Conservation (phyloP, 768 basidiomycete species). For the Leccinum pellstonianum region DNA sequence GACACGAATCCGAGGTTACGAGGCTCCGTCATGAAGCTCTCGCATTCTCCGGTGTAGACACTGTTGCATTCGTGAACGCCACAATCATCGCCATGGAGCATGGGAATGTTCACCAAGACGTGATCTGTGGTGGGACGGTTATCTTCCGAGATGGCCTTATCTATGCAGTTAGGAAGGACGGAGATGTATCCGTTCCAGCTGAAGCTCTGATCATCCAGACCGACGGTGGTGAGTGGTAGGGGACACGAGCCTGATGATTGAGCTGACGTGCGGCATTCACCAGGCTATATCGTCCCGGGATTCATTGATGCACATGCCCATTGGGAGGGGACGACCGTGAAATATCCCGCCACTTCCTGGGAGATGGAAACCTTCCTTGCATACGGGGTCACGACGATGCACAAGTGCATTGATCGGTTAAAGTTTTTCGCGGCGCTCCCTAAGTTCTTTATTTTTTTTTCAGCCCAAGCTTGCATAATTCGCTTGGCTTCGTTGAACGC, state of each 20-base stretch:
- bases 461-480: constrained; percentile 66
- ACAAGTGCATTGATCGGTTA: constrained; percentile 51
- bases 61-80: constrained; percentile 63
- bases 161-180: constrained; percentile 41
- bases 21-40: constrained; percentile 56
- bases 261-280: constrained; percentile 4
- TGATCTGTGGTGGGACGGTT: constrained; percentile 53
- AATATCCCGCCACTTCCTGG: constrained; percentile 67
- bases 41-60: constrained; percentile 30
- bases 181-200: constrained; percentile 33
- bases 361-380: constrained; percentile 74
- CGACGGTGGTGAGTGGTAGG: constrained; percentile 50
- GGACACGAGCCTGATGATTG: neutral
- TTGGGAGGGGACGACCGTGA: constrained; percentile 56
- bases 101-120: constrained; percentile 46
- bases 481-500: constrained; percentile 63
- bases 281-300: constrained; percentile 67
- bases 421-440: neutral
- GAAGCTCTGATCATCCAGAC: constrained; percentile 54
- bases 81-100: constrained; percentile 70
- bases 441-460: neutral
- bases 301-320: constrained; percentile 80
- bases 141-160: constrained; percentile 59
- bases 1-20: constrained; percentile 59
- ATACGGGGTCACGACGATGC: constrained; percentile 73